Percentiles rank a stretch among this genome's conserved stretches.
Conservation (phyloP, 2,329 filamentous ascomycete genomes). For the Colletotrichum horii region DNA sequence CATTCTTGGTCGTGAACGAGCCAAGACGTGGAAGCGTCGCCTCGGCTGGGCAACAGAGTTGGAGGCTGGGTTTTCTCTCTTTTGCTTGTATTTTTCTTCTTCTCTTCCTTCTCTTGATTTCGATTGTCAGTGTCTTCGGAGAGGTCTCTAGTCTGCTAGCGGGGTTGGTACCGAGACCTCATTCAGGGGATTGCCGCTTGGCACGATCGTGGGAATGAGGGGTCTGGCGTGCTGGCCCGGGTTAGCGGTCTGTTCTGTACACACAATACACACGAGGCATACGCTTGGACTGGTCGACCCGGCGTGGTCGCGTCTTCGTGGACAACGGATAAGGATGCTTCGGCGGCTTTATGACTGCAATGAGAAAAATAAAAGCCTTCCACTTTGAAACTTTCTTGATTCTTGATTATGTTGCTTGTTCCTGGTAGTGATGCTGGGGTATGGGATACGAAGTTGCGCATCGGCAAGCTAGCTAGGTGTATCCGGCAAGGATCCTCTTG, state of each 20-base stretch:
- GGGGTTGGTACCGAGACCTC: not conserved
- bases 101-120: not conserved
- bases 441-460: not conserved
- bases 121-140: not conserved
- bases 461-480: not conserved
- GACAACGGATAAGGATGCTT: not conserved
- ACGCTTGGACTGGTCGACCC: not conserved
- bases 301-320: not conserved
- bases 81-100: conserved; percentile 14
- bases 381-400: not conserved
- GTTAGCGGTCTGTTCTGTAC: not conserved
- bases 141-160: not conserved
- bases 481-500: not conserved
- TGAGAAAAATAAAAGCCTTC: not conserved
- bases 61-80: not conserved
- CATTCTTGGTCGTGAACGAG: not conserved
- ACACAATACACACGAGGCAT: not conserved
- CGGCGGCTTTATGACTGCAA: not conserved
- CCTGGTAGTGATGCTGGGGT: not conserved
- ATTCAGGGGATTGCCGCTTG: not conserved
- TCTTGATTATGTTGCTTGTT: not conserved
- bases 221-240: not conserved
- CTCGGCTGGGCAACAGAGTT: not conserved
- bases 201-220: not conserved
- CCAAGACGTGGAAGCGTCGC: not conserved